Evolutionary conservation across 2,329 filamentous ascomycete genomes (phyloP).

Genomic region (Microsporum audouinii): DNA sequence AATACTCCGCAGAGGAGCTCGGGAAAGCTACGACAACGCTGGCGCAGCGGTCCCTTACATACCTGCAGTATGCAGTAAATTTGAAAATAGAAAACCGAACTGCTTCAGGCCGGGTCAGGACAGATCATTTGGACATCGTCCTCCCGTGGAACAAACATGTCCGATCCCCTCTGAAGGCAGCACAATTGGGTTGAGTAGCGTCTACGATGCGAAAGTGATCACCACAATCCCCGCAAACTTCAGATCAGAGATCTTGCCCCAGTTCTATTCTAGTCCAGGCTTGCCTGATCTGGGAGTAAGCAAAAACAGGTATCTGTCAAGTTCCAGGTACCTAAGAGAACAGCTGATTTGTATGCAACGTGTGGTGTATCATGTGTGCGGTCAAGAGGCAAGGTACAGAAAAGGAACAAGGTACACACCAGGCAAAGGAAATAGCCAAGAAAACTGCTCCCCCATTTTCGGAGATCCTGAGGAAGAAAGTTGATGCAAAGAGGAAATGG

Average conservation of each 20-base stretch:
- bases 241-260: neutral
- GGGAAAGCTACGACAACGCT: neutral
- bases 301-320: neutral
- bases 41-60: neutral
- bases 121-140: neutral
- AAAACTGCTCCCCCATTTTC: neutral
- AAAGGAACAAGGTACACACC: neutral
- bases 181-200: neutral
- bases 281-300: neutral
- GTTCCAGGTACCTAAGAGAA: neutral
- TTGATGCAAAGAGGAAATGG: neutral
- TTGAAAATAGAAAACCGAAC: neutral
- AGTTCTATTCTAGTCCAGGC: neutral
- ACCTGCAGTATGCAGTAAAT: neutral
- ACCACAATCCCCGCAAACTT: neutral
- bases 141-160: neutral
- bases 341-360: neutral
- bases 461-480: neutral
- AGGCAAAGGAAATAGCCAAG: neutral
- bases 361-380: neutral
- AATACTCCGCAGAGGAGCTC: neutral
- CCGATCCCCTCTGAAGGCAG: neutral
- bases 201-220: neutral
- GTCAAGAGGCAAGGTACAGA: neutral
- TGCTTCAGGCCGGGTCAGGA: neutral